Evolutionary conservation across 225 moss, liverwort and hornwort species (phyloP).

Genomic region (Antitrichia curtipendula): DNA sequence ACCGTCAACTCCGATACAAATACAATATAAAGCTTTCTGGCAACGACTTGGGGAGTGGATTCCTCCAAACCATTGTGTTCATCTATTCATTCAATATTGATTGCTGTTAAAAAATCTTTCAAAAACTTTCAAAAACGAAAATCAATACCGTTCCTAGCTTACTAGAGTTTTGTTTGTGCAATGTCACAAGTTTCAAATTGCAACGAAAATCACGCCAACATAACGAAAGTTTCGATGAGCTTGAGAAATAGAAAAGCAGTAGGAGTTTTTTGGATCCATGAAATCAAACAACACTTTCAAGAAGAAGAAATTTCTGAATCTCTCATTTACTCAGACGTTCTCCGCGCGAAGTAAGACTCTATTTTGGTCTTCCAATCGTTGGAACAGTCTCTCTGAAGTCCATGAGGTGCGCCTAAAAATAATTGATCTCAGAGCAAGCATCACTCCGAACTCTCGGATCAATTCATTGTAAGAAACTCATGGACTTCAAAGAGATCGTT

Average conservation of each 20-base stretch:
- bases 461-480: not conserved
- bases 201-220: no score
- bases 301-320: not conserved
- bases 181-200: not conserved
- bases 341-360: not conserved
- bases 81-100: not conserved
- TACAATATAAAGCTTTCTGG: not conserved
- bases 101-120: not conserved
- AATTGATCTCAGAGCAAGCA: not conserved
- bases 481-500: not conserved
- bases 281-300: not conserved
- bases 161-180: no score
- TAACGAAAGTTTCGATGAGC: not conserved
- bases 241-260: not conserved
- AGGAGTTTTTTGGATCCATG: not conserved
- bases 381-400: not conserved
- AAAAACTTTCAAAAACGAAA: not conserved
- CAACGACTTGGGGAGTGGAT: not conserved
- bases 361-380: not conserved
- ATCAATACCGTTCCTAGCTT: no score
- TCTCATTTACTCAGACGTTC: not conserved
- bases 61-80: not conserved
- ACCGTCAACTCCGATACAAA: not conserved
- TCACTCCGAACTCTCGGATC: not conserved
- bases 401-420: not conserved